phyloP scores from a whole-genome alignment of 2,329 filamentous ascomycete species.

The Neurospora crassa region DNA sequence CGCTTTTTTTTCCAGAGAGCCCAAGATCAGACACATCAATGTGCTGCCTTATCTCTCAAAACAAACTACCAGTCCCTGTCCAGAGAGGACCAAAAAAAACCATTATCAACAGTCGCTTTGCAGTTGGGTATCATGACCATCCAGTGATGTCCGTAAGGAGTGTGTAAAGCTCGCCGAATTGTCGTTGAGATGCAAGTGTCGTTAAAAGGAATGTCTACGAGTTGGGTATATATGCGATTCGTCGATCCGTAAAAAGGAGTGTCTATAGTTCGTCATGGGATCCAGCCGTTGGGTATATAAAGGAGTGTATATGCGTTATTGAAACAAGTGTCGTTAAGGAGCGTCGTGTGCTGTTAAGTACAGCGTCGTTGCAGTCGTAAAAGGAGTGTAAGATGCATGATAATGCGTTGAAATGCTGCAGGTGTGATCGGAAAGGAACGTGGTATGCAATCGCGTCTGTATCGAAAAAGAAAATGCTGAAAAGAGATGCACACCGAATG shows the following conservation, averaged over 20 bases:
- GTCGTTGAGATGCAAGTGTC: slow-evolving; percentile 26
- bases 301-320: slow-evolving; percentile 23
- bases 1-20: neutral
- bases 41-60: neutral
- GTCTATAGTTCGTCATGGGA: slow-evolving; percentile 29
- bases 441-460: slow-evolving; percentile 27
- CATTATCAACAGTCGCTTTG: slow-evolving; percentile 40
- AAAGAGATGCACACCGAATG: slow-evolving; percentile 10
- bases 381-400: slow-evolving; percentile 25
- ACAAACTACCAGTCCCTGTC: neutral
- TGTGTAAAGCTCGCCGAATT: slow-evolving; percentile 28
- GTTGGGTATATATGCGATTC: slow-evolving; percentile 10
- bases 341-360: slow-evolving; percentile 11
- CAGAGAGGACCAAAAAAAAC: slow-evolving; percentile 3
- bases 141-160: slow-evolving; percentile 31
- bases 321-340: neutral
- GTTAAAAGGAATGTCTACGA: slow-evolving; percentile 19
- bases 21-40: neutral
- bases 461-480: slow-evolving; percentile 16
- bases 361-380: slow-evolving; percentile 21
- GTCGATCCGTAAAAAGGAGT: slow-evolving; percentile 28
- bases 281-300: slow-evolving; percentile 23
- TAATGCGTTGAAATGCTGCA: slow-evolving; percentile 16
- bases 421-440: slow-evolving; percentile 21
- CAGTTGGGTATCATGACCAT: slow-evolving; percentile 39